These are phyloP conservation scores for Collybia nuda DNA, from an alignment of 768 basidiomycete genomes.

Conservation along the genomic window DNA sequence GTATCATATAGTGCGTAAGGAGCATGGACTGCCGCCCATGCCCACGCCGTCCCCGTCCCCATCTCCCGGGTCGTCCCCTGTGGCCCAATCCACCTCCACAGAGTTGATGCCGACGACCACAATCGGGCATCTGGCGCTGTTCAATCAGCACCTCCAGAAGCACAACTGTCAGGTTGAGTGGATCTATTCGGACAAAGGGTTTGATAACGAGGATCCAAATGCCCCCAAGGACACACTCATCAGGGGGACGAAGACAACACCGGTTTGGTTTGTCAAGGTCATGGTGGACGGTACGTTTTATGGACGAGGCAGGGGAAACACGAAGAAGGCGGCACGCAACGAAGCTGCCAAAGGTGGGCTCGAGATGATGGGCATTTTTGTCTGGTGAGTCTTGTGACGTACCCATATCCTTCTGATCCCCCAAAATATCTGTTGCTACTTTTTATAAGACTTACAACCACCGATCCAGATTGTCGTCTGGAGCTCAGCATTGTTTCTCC, in stretches of 20 bases:
- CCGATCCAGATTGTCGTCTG: slow-evolving; percentile 3
- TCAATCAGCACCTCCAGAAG: slow-evolving; percentile 77
- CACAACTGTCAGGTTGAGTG: slow-evolving; percentile 61
- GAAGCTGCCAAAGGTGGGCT: slow-evolving; percentile 81
- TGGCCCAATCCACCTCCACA: slow-evolving; percentile 15
- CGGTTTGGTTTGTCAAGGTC: slow-evolving; percentile 71
- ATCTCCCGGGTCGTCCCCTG: slow-evolving; percentile 11
- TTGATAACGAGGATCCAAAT: slow-evolving; percentile 17
- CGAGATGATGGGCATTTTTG: slow-evolving; percentile 52
- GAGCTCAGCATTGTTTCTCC: slow-evolving; percentile 46
- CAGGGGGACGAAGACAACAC: slow-evolving; percentile 63
- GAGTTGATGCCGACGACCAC: slow-evolving; percentile 24
- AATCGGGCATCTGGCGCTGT: slow-evolving; percentile 71
- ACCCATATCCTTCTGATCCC: slow-evolving; percentile 9
- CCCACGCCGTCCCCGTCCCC: slow-evolving; percentile 22
- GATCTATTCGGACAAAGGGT: slow-evolving; percentile 50
- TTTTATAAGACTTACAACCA: neutral
- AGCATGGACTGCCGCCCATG: slow-evolving; percentile 60
- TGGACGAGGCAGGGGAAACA: slow-evolving; percentile 66
- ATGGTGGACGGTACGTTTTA: slow-evolving; percentile 58
- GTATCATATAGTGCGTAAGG: slow-evolving; percentile 60
- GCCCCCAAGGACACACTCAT: slow-evolving; percentile 20
- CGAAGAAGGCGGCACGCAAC: slow-evolving; percentile 79
- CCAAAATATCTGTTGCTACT: neutral
- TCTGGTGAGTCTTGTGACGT: slow-evolving; percentile 38